Evolutionary conservation across 2,329 filamentous ascomycete species (phyloP).

Genomic region (Trichoderma aggressivum): DNA sequence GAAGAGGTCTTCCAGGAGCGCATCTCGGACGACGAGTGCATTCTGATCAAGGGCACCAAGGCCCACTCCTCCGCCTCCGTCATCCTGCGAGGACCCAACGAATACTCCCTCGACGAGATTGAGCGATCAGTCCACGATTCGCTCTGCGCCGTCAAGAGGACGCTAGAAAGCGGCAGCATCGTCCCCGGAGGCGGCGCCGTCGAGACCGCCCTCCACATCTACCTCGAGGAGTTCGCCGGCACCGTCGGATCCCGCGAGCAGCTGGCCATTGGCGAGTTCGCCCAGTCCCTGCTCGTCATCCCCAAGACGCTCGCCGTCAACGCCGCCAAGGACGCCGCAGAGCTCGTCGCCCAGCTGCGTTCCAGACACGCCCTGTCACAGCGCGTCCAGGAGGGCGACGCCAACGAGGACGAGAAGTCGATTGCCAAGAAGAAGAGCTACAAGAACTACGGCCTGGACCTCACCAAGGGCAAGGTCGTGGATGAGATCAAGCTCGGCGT

Average conservation of each 20-base stretch:
- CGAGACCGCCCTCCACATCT: slow-evolving; percentile 98
- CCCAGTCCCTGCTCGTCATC: slow-evolving; percentile 87
- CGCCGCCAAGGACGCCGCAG: slow-evolving; percentile 92
- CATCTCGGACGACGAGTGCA: slow-evolving; percentile 98
- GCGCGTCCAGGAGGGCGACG: slow-evolving; percentile 81
- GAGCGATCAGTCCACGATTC: slow-evolving; percentile 98
- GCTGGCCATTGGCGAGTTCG: slow-evolving; percentile 96
- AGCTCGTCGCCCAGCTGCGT: slow-evolving; percentile 92
- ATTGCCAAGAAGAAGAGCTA: slow-evolving; percentile 94
- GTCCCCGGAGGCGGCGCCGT: slow-evolving; percentile 95
- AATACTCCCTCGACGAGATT: slow-evolving; percentile 98
- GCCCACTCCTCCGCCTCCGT: slow-evolving; percentile 90
- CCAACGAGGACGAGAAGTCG: slow-evolving; percentile 80
- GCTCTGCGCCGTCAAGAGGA: slow-evolving; percentile 93
- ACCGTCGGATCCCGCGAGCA: slow-evolving; percentile 97
- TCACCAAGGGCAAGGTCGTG: slow-evolving; percentile 83
- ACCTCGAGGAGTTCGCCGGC: slow-evolving; percentile 96
- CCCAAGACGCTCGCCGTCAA: slow-evolving; percentile 97
- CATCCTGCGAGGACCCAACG: slow-evolving; percentile 92
- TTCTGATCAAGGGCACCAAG: slow-evolving; percentile 94
- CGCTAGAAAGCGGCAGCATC: slow-evolving; percentile 92
- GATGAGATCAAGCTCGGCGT: slow-evolving; percentile 95
- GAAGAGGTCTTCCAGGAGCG: slow-evolving; percentile 98
- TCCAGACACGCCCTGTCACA: slow-evolving; percentile 93
- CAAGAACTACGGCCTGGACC: slow-evolving; percentile 96